These are phyloP conservation scores for Fomitopsis schrenkii DNA, from an alignment of 1,284 basidiomycete species.

Conservation along the genomic window DNA sequence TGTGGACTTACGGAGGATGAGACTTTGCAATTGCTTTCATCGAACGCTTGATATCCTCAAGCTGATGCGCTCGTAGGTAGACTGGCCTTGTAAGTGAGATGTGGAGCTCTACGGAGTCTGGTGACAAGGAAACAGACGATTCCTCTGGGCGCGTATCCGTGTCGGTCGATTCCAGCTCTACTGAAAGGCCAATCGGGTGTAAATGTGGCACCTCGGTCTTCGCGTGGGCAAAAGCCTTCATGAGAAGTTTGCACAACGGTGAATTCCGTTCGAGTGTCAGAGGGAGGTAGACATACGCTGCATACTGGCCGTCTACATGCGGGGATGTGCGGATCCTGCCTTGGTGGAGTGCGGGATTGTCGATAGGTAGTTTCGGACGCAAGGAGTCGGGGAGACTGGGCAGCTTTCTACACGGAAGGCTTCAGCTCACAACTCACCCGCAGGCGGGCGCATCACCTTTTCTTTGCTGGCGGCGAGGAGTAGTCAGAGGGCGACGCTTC, in stretches of 20 bases:
- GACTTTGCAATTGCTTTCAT: conserved; percentile 45
- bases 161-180: background rate
- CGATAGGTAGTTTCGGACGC: conserved; percentile 41
- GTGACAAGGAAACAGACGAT: too few species aligned
- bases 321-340: conserved; percentile 71
- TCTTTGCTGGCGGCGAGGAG: background rate
- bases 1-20: conserved; percentile 42
- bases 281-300: conserved; percentile 70
- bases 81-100: conserved; percentile 74
- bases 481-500: background rate
- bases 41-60: conserved; percentile 59
- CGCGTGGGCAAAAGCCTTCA: conserved; percentile 42
- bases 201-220: conserved; percentile 42
- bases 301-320: conserved; percentile 78
- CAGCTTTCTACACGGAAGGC: conserved; percentile 37
- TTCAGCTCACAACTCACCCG: background rate
- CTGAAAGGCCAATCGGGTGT: conserved; percentile 36
- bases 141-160: background rate
- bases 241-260: conserved; percentile 43
- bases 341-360: conserved; percentile 72
- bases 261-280: conserved; percentile 41
- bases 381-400: conserved; percentile 53
- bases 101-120: conserved; percentile 44
- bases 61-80: conserved; percentile 74
- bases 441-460: background rate